Evolutionary conservation across 2,329 filamentous ascomycete genomes (phyloP).

Genomic region (Pleoardoris graminearum): DNA sequence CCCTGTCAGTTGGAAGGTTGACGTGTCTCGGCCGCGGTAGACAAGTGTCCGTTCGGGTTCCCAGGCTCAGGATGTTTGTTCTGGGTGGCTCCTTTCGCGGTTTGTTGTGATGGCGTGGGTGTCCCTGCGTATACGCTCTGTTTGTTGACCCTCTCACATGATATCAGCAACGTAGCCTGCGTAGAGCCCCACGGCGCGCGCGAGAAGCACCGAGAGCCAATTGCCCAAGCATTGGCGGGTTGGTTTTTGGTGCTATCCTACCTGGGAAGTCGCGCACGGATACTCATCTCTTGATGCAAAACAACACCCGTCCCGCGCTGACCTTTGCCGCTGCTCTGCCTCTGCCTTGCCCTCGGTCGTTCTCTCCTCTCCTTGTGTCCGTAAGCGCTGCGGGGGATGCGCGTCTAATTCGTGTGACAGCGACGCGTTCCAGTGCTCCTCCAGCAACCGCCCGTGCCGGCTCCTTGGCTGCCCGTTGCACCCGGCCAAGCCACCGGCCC

Average conservation of each 20-base stretch:
- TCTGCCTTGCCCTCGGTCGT: conserved; percentile 27
- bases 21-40: background rate
- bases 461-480: conserved; percentile 28
- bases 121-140: background rate
- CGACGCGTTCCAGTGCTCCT: conserved; percentile 30
- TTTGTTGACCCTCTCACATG: conserved; percentile 4
- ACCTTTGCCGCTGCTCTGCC: conserved; percentile 21
- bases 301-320: conserved; percentile 29
- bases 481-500: conserved; percentile 19
- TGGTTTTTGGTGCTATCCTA: conserved; percentile 20
- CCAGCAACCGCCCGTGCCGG: conserved; percentile 26
- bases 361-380: conserved; percentile 31
- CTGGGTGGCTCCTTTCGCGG: too few species aligned
- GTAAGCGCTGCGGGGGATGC: conserved; percentile 37
- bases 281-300: conserved; percentile 31
- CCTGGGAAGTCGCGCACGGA: conserved; percentile 12
- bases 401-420: conserved; percentile 32
- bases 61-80: too few species aligned
- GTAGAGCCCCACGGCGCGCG: too few species aligned
- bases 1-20: background rate
- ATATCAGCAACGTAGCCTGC: too few species aligned
- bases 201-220: conserved; percentile 18
- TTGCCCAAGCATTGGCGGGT: conserved; percentile 15
- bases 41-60: too few species aligned
- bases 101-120: background rate